Conservation (phyloP, 768 basidiomycete genomes). For the Rhodotorula kratochvilovae region DNA sequence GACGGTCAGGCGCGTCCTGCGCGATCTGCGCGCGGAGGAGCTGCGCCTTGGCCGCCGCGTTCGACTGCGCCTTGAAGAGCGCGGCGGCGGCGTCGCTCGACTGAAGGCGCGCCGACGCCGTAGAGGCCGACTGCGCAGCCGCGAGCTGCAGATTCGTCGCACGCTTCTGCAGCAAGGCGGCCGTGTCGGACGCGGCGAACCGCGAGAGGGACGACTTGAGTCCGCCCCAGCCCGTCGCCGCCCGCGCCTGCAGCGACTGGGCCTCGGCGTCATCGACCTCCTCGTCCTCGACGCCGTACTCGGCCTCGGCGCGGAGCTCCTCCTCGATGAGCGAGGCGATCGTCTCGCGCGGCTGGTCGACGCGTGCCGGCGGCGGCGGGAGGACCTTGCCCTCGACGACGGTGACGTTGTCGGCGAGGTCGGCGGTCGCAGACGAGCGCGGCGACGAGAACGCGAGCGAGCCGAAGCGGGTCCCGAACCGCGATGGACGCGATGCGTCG, state of each 20-base stretch:
- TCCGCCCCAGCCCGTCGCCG: conserved; percentile 17
- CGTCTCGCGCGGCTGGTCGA: conserved; percentile 24
- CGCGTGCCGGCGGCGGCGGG: conserved; percentile 27
- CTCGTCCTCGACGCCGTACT: conserved; percentile 18
- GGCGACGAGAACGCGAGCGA: conserved; percentile 27
- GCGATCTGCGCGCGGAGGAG: conserved; percentile 17
- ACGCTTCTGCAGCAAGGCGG: conserved; percentile 21
- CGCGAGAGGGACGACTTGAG: conserved; percentile 27
- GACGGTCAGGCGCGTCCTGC: neutral
- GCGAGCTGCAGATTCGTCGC: conserved; percentile 35
- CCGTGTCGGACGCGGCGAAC: conserved; percentile 26
- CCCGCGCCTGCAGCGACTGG: neutral
- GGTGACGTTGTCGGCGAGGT: conserved; percentile 17
- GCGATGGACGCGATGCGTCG: neutral
- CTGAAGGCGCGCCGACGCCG: conserved; percentile 7
- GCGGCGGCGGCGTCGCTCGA: conserved; percentile 30
- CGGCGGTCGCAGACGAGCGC: conserved; percentile 6
- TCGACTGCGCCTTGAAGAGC: conserved; percentile 20
- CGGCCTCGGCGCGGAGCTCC: conserved; percentile 6
- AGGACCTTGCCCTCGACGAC: conserved; percentile 33
- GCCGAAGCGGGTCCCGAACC: conserved; percentile 3
- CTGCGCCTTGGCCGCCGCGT: conserved; percentile 23
- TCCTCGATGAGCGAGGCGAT: conserved; percentile 28
- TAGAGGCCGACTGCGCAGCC: conserved; percentile 8
- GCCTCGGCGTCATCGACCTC: neutral